Evolutionary conservation across 2,329 filamentous ascomycete genomes (phyloP), one percentile per base, ranked within the genome.

Genomic region (Hymenoscyphus scutula): DNA sequence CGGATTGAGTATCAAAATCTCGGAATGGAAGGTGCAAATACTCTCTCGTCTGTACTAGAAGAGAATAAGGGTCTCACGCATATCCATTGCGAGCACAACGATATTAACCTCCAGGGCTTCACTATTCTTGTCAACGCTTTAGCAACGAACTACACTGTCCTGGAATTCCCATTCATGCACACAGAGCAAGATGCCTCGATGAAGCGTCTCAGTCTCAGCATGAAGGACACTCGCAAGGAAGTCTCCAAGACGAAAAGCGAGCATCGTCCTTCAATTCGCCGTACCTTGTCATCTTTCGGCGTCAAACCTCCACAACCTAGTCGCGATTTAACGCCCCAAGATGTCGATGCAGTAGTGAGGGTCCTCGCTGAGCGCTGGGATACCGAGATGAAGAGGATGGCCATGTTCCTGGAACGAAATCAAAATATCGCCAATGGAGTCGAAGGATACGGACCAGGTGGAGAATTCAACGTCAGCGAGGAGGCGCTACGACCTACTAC

Each of bases 51-150:
- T 19, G 87, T 91, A 17, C 76, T 91, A 38, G 85, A 88, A 69
- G 80, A 80, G 64, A 91, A 91, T 69, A 78, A 75, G 1, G 83
- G 82, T 1, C 76, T 91, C 5, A 80, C 82, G 29, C 85, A 90
- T 71, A 79, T 91, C 5, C 81, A 89, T 68, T 91, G 88, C 73
- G 87, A 89, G 65, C 86, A 89, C 73, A 91, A 91, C 70, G 85
- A 86, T 60, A 89, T 90, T 61, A 87, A 86, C 54, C 78, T 90
- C n/a, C 85, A 88, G 66, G 87, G 86, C 1, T 87, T 89, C 66
- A 89, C 86, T 0, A 85, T 87, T 58, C 76, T 90, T 6, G 85
- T 91, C 57, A 88, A 90, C 69, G 82, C 86, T 19, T 75, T 91
- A n/a, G 81, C 87, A 63, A 82, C 81, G 51, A 91, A 91, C 69